phyloP scores from a whole-genome alignment of 371 early-diverging fungal species.

The Dinochytrium kinnereticum region DNA sequence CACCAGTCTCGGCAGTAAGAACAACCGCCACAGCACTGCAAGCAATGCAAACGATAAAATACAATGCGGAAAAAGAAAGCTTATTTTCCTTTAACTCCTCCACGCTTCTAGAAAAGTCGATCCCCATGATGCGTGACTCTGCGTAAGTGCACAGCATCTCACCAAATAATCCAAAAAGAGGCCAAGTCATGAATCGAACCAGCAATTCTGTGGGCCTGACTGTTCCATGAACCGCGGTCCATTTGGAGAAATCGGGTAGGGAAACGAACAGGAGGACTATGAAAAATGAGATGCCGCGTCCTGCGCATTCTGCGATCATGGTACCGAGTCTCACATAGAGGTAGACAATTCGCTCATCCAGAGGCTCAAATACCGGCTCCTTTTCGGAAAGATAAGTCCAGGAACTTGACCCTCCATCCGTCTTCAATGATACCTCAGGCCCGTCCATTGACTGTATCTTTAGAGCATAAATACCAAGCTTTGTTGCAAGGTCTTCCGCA shows the following conservation, averaged over 20 bases:
- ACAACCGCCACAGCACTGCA: background rate
- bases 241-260: background rate
- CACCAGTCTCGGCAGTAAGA: background rate
- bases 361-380: no score
- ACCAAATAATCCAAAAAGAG: background rate
- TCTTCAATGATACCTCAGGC: no score
- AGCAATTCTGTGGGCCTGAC: background rate
- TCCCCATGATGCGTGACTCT: background rate
- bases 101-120: background rate
- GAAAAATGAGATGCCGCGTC: background rate
- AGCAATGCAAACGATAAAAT: background rate
- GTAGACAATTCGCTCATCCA: background rate
- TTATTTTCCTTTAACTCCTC: background rate
- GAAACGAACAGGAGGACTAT: background rate
- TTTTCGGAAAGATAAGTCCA: no score
- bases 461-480: no score
- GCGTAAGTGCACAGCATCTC: background rate
- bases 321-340: background rate
- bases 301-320: background rate
- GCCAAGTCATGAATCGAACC: background rate
- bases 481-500: no score
- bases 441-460: no score
- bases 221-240: background rate
- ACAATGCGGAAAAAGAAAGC: background rate
- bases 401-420: no score